These are phyloP conservation scores for Metschnikowia cerradonensis DNA, from an alignment of 805 yeast genomes.

Conservation along the genomic window DNA sequence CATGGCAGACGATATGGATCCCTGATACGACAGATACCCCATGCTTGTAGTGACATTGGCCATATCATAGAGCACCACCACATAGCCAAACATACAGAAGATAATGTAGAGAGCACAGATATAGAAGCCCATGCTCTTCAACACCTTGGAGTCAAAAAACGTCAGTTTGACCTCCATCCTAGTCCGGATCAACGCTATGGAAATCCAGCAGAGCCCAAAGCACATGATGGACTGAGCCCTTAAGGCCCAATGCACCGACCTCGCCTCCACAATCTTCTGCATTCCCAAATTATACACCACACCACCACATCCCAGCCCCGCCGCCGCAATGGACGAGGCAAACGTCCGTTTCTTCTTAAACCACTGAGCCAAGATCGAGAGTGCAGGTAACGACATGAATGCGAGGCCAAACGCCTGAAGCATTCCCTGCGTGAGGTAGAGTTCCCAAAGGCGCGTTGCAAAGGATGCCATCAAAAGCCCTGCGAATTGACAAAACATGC, in stretches of 20 bases:
- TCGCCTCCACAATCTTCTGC: slow-evolving; percentile 33
- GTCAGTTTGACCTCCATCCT: slow-evolving; percentile 22
- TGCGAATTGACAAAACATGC: slow-evolving; percentile 47
- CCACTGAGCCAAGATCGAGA: slow-evolving; percentile 65
- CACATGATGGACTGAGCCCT: slow-evolving; percentile 35
- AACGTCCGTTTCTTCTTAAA: slow-evolving; percentile 59
- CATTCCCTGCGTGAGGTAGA: slow-evolving; percentile 66
- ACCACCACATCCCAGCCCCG: slow-evolving; percentile 55
- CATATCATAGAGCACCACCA: slow-evolving; percentile 52
- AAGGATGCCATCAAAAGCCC: slow-evolving; percentile 60
- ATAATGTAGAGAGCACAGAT: slow-evolving; percentile 37
- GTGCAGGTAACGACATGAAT: slow-evolving; percentile 53
- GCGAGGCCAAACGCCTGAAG: slow-evolving; percentile 57
- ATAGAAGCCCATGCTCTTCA: slow-evolving; percentile 41
- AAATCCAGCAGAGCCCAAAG: slow-evolving; percentile 13
- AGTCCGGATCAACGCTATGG: slow-evolving; percentile 15
- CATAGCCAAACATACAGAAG: slow-evolving; percentile 57
- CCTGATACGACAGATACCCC: slow-evolving; percentile 53
- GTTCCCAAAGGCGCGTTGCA: slow-evolving; percentile 57
- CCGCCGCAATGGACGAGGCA: slow-evolving; percentile 45
- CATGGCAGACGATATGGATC: slow-evolving; percentile 58
- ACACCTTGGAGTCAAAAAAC: slow-evolving; percentile 38
- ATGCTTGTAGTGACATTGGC: slow-evolving; percentile 57
- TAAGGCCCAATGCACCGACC: slow-evolving; percentile 46
- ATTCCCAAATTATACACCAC: slow-evolving; percentile 43